Percentiles rank a stretch among this genome's conserved stretches.
Conservation (phyloP, 2,329 filamentous ascomycete genomes). For the Tricladium varicosporioides region DNA sequence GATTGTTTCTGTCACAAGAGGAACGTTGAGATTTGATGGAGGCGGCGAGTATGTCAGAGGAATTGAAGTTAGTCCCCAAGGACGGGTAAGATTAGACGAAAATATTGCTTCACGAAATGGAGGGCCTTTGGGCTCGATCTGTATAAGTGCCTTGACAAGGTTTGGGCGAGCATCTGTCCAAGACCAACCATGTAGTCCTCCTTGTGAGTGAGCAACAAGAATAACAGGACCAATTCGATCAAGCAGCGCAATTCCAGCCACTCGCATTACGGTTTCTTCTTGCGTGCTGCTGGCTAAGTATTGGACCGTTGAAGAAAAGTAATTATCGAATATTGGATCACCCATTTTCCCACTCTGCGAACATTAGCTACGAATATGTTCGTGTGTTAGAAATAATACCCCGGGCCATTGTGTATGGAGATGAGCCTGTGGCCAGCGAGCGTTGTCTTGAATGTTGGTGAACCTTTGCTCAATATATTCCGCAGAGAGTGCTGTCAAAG, state of each 20-base stretch:
- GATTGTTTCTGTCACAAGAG: slow-evolving; percentile 34
- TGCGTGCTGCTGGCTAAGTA: slow-evolving; percentile 34
- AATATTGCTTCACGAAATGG: slow-evolving; percentile 45
- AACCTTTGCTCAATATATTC: slow-evolving; percentile 28
- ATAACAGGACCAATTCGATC: slow-evolving; percentile 21
- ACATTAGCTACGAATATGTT: not conserved
- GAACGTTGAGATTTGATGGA: slow-evolving; percentile 34
- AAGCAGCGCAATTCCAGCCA: slow-evolving; percentile 38
- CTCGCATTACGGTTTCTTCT: slow-evolving; percentile 38
- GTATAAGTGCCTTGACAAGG: slow-evolving; percentile 41
- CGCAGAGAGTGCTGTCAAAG: slow-evolving; percentile 9
- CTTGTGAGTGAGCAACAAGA: slow-evolving; percentile 41
- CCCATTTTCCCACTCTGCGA: slow-evolving; percentile 21
- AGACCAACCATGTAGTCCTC: slow-evolving; percentile 41
- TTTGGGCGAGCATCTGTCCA: slow-evolving; percentile 41
- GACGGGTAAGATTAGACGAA: slow-evolving; percentile 29
- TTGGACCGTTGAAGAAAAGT: slow-evolving; percentile 40
- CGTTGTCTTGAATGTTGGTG: slow-evolving; percentile 22
- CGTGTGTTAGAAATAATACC: slow-evolving; percentile 6
- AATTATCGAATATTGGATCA: slow-evolving; percentile 25
- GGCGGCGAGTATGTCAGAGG: slow-evolving; percentile 48
- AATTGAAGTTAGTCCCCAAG: slow-evolving; percentile 48
- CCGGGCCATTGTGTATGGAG: slow-evolving; percentile 42
- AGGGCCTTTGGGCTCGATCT: slow-evolving; percentile 46
- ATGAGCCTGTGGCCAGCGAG: slow-evolving; percentile 34